Conservation (phyloP, 257 asterid genomes). For the Solanum stenotomum region DNA sequence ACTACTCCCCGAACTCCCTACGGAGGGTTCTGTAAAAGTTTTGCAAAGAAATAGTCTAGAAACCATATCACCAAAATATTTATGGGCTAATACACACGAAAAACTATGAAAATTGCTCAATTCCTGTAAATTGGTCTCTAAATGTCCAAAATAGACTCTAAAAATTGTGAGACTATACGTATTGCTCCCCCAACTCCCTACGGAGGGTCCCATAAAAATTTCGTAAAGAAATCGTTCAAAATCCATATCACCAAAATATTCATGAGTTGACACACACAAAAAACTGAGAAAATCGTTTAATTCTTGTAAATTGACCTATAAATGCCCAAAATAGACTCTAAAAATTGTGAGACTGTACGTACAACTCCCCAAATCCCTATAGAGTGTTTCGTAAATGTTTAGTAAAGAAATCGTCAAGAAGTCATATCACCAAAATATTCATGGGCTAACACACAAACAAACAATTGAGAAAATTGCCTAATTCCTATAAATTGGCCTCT, state of each 20-base stretch:
- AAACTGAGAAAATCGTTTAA: no score
- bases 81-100: background rate
- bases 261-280: background rate
- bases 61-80: no score
- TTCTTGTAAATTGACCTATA: background rate
- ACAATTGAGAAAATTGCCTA: background rate
- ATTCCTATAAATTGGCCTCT: background rate
- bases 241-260: background rate
- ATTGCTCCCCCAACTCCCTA: background rate
- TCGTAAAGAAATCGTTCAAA: no score
- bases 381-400: background rate
- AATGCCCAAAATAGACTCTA: background rate
- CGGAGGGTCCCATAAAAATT: no score
- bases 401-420: no score
- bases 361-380: background rate
- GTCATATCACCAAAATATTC: background rate
- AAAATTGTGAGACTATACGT: background rate
- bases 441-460: background rate
- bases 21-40: background rate
- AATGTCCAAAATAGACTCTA: background rate
- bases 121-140: background rate
- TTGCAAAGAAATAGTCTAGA: background rate
- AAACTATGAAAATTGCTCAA: background rate
- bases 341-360: background rate
- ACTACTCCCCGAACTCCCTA: background rate